Conservation (phyloP, 2,329 filamentous ascomycete species). For the Dactylellina cionopaga region DNA sequence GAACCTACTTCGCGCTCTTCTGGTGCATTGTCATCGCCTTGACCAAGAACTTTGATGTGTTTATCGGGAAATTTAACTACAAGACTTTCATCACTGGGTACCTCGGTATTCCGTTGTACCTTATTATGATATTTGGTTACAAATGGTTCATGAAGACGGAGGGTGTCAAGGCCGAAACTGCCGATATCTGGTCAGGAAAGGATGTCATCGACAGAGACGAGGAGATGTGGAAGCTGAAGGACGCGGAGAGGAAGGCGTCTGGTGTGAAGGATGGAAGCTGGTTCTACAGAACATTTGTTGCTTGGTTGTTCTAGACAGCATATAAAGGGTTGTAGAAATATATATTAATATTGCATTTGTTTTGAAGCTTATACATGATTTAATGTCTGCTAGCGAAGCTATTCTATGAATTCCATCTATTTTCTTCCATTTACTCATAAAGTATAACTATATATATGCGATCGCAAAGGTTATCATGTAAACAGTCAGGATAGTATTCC, state of each 20-base stretch:
- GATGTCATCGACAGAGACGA: constrained; percentile 78
- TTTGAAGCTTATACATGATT: constrained; percentile 10
- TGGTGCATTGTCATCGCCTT: constrained; percentile 78
- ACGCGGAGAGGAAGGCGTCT: constrained; percentile 58
- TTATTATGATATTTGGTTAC: constrained; percentile 75
- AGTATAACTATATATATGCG: no score
- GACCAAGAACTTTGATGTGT: constrained; percentile 84
- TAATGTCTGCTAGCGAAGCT: constrained; percentile 37
- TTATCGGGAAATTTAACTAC: constrained; percentile 74
- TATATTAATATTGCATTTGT: constrained; percentile 10
- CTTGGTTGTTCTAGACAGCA: constrained; percentile 72
- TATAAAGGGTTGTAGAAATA: neutral
- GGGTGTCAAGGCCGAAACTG: constrained; percentile 68
- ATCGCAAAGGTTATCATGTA: no score
- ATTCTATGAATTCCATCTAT: constrained; percentile 16
- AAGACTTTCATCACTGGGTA: constrained; percentile 82
- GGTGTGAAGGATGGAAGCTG: constrained; percentile 60
- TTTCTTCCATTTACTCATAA: neutral
- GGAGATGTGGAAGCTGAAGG: constrained; percentile 68
- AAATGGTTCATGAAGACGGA: constrained; percentile 69
- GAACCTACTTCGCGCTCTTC: constrained; percentile 73
- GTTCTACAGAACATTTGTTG: constrained; percentile 70
- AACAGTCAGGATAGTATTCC: neutral
- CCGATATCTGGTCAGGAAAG: constrained; percentile 78
- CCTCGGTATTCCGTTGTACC: constrained; percentile 78